Conservation (phyloP, 306 rosid genomes). For the Abrus pulchellus region DNA sequence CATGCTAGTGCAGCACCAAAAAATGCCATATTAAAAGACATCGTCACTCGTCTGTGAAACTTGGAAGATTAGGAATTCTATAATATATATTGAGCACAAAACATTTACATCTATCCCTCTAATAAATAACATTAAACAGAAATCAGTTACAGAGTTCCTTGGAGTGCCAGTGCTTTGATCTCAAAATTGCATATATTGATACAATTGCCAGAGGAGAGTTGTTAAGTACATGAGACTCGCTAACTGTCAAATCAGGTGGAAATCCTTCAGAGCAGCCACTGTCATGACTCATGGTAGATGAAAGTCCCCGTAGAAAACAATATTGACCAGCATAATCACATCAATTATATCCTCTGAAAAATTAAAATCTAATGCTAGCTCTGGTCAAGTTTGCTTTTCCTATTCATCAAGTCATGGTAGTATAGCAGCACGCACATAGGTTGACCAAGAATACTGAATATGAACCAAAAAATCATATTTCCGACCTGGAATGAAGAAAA, state of each 20-base stretch:
- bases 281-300: neutral
- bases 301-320: slow-evolving; percentile 11
- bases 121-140: neutral
- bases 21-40: neutral
- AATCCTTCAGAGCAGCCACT: slow-evolving; percentile 37
- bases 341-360: slow-evolving; percentile 24
- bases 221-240: slow-evolving; percentile 5
- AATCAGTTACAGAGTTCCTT: slow-evolving; percentile 21
- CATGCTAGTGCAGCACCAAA: neutral
- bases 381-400: slow-evolving; percentile 59
- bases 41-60: too few species aligned
- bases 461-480: slow-evolving; percentile 94
- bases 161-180: slow-evolving; percentile 31
- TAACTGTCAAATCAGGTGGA: slow-evolving; percentile 25
- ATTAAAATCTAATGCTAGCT: slow-evolving; percentile 2
- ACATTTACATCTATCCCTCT: slow-evolving; percentile 50
- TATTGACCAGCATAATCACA: slow-evolving; percentile 34
- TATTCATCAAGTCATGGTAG: slow-evolving; percentile 93
- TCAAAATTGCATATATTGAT: slow-evolving; percentile 37
- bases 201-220: slow-evolving; percentile 30
- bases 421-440: slow-evolving; percentile 94
- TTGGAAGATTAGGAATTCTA: neutral
- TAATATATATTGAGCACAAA: slow-evolving; percentile 39
- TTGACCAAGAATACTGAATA: slow-evolving; percentile 90
- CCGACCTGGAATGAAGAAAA: slow-evolving; percentile 70